phyloP scores from a whole-genome alignment of 306 rosid species.

The Neltuma alba region DNA sequence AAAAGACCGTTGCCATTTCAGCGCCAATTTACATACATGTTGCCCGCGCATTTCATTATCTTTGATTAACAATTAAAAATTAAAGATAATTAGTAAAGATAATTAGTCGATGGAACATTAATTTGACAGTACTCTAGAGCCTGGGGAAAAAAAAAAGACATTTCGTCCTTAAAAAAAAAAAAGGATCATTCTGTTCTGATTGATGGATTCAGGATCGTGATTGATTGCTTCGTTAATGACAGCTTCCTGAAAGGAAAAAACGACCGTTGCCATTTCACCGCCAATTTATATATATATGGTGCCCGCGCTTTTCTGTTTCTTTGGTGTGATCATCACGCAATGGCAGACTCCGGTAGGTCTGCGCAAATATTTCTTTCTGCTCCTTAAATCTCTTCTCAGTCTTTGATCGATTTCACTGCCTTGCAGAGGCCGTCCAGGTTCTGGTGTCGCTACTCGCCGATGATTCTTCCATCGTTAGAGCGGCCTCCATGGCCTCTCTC shows the following conservation, averaged over 20 bases:
- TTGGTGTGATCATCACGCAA: neutral
- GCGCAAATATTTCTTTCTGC: neutral
- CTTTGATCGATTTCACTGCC: neutral
- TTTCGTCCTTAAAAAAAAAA: too few species aligned
- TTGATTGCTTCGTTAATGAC: neutral
- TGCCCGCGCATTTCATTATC: too few species aligned
- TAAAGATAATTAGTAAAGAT: too few species aligned
- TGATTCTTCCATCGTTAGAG: slow-evolving; percentile 61
- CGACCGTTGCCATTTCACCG: neutral
- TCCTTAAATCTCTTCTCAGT: neutral
- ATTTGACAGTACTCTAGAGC: too few species aligned
- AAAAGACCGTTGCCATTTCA: too few species aligned
- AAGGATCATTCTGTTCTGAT: neutral
- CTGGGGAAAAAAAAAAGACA: neutral
- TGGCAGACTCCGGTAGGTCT: slow-evolving; percentile 55
- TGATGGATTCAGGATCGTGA: neutral
- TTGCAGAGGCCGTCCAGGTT: slow-evolving; percentile 68
- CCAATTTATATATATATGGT: neutral
- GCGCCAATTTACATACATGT: too few species aligned
- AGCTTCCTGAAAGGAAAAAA: neutral
- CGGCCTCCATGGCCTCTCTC: slow-evolving; percentile 65
- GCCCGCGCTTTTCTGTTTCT: slow-evolving; percentile 1
- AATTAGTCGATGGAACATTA: too few species aligned
- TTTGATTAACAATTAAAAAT: too few species aligned
- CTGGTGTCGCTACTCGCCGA: slow-evolving; percentile 64